Conservation (phyloP, 164 flowering plant genomes). For the Tinospora cordifolia region DNA sequence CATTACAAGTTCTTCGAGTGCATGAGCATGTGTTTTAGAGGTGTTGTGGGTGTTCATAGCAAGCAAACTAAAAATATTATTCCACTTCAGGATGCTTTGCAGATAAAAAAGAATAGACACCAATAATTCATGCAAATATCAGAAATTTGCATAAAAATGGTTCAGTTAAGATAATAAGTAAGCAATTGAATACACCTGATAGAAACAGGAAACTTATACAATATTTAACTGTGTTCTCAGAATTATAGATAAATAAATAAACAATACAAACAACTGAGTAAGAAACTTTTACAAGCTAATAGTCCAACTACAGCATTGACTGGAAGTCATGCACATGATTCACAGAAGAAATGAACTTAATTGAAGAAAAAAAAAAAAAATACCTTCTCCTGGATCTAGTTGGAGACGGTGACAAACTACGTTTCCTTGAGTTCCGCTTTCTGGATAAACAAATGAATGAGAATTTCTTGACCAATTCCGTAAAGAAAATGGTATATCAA, state of each 20-base stretch:
- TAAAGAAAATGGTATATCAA: background rate
- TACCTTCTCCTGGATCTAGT: constrained; percentile 18
- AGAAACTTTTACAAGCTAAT: background rate
- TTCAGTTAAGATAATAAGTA: background rate
- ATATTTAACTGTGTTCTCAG: background rate
- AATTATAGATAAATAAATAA: background rate
- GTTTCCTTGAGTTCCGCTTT: constrained; percentile 13
- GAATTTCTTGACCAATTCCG: constrained; percentile 6
- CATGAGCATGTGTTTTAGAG: too few relatives aligned
- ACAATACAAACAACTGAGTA: background rate
- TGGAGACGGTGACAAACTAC: constrained; percentile 14
- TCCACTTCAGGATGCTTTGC: background rate
- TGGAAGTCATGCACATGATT: background rate
- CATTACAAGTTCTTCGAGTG: too few relatives aligned
- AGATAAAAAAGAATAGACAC: background rate
- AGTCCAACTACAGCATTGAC: background rate
- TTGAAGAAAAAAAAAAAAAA: background rate
- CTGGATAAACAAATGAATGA: constrained; percentile 28
- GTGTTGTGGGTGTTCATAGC: background rate
- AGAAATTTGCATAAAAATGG: background rate
- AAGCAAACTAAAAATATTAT: background rate
- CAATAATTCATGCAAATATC: background rate
- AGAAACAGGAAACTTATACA: background rate
- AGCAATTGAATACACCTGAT: background rate
- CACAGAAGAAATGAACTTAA: background rate